These are phyloP conservation scores for Nicotiana undulata DNA, from an alignment of 257 asterid genomes.

Conservation along the genomic window DNA sequence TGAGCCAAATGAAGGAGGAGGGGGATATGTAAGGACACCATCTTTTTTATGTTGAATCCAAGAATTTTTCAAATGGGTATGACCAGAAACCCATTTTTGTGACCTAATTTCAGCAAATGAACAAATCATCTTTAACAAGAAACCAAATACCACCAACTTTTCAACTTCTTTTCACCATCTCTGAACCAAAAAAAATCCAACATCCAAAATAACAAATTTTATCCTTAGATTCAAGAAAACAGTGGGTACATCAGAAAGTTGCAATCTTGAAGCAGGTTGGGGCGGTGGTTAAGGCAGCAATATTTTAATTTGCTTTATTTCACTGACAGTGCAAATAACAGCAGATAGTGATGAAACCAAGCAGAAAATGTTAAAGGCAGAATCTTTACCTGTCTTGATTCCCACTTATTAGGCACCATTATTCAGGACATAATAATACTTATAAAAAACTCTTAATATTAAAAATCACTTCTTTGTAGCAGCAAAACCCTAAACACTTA, in stretches of 20 bases:
- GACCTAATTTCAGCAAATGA: constrained; percentile 29
- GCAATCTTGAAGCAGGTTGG: not conserved
- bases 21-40: constrained; percentile 37
- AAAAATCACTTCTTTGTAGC: constrained; percentile 32
- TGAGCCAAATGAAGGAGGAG: constrained; percentile 26
- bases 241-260: not conserved
- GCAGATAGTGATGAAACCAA: constrained; percentile 28
- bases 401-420: constrained; percentile 29
- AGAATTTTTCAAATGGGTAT: constrained; percentile 44
- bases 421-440: constrained; percentile 25
- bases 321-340: constrained; percentile 24
- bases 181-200: not conserved
- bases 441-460: not conserved
- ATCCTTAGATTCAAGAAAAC: constrained; percentile 1
- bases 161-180: constrained; percentile 1
- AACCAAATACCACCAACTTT: not conserved
- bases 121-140: constrained; percentile 25
- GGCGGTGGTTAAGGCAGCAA: constrained; percentile 5
- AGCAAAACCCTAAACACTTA: constrained; percentile 46
- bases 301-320: not conserved
- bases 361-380: constrained; percentile 30
- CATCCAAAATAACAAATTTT: constrained; percentile 4
- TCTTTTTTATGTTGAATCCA: constrained; percentile 58
- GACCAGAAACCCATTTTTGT: constrained; percentile 33
- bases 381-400: constrained; percentile 57